Evolutionary conservation across 257 asterid genomes (phyloP).

Genomic region (Scutellaria galericulata): DNA sequence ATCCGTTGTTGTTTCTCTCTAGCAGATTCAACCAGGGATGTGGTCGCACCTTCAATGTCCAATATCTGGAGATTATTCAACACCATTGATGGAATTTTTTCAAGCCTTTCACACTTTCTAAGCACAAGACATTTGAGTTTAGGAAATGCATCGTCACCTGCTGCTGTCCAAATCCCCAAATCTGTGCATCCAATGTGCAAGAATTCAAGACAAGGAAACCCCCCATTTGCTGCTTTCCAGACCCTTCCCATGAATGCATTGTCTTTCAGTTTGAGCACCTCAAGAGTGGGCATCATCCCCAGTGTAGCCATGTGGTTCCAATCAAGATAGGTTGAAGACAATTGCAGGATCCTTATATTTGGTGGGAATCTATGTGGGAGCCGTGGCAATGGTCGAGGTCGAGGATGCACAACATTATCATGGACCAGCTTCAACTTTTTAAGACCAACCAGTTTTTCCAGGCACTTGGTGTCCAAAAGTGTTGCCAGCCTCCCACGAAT

Average conservation of each 20-base stretch:
- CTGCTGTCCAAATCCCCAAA: constrained; percentile 38
- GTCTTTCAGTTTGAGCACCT: constrained; percentile 42
- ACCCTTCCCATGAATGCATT: constrained; percentile 36
- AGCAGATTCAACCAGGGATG: constrained; percentile 14
- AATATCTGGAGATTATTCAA: constrained; percentile 37
- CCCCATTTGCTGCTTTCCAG: constrained; percentile 33
- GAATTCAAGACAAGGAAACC: constrained; percentile 39
- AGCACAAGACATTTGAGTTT: constrained; percentile 37
- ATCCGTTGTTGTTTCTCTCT: constrained; percentile 4
- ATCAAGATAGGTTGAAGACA: constrained; percentile 37
- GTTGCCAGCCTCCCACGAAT: constrained; percentile 37
- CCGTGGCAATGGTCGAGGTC: constrained; percentile 31
- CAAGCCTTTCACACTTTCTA: constrained; percentile 36
- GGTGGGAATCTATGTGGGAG: constrained; percentile 31
- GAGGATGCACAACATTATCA: constrained; percentile 20
- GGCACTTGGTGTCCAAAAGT: background rate
- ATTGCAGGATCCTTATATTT: constrained; percentile 36
- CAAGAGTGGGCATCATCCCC: constrained; percentile 34
- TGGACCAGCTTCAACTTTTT: constrained; percentile 35
- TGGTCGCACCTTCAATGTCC: constrained; percentile 26
- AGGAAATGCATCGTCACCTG: constrained; percentile 24
- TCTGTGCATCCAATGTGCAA: constrained; percentile 37
- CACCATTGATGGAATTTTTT: constrained; percentile 35
- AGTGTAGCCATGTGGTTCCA: constrained; percentile 45
- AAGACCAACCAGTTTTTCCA: constrained; percentile 24